Percentiles rank a stretch among this genome's conserved stretches.
phyloP scores from a whole-genome alignment of 495 filamentous ascomycete genomes.

The Lasiosphaeria miniovina region DNA sequence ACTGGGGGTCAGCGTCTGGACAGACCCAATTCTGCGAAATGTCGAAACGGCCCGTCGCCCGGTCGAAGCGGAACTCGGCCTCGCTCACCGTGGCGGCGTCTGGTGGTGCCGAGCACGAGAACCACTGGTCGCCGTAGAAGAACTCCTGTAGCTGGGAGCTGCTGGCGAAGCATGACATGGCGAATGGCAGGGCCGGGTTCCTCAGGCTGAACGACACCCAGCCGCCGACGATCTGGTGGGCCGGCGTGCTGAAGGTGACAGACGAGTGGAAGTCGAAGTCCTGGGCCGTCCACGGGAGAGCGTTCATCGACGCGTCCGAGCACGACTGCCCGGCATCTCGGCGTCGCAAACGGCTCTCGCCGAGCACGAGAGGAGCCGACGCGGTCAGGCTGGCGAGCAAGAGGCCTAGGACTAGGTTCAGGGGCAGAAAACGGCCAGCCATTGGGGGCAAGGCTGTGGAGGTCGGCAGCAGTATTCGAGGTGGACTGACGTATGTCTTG shows the following conservation, averaged over 20 bases:
- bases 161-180: slow-evolving; percentile 29
- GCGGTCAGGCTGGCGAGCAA: slow-evolving; percentile 4
- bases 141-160: slow-evolving; percentile 38
- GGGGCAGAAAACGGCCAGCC: too few species aligned
- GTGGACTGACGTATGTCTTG: too few species aligned
- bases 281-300: slow-evolving; percentile 9
- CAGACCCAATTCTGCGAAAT: slow-evolving; percentile 42
- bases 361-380: not conserved
- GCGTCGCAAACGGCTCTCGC: not conserved
- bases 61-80: slow-evolving; percentile 35
- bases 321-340: slow-evolving; percentile 3
- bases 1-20: slow-evolving; percentile 26
- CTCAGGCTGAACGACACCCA: slow-evolving; percentile 17
- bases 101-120: slow-evolving; percentile 24
- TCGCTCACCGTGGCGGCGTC: slow-evolving; percentile 1
- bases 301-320: slow-evolving; percentile 4
- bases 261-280: slow-evolving; percentile 17
- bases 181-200: slow-evolving; percentile 17
- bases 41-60: slow-evolving; percentile 26
- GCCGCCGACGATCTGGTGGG: slow-evolving; percentile 13
- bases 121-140: slow-evolving; percentile 38
- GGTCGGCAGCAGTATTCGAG: too few species aligned
- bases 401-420: not conserved
- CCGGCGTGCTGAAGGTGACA: slow-evolving; percentile 11
- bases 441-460: too few species aligned